Evolutionary conservation across 129 eudicot genomes (phyloP).

Genomic region (Calendula officinalis): DNA sequence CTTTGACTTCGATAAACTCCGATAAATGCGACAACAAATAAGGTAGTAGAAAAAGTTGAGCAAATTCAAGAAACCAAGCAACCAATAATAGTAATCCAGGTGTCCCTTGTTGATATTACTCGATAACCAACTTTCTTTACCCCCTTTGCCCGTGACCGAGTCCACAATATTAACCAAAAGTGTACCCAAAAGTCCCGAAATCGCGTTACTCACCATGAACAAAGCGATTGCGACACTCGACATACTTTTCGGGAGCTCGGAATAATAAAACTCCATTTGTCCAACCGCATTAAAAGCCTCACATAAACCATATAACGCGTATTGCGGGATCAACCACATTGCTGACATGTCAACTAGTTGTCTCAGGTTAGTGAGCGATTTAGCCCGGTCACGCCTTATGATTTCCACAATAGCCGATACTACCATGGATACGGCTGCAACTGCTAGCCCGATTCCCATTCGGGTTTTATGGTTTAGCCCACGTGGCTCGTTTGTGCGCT

Average conservation of each 20-base stretch:
- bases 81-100: conserved; percentile 44
- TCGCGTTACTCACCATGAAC: conserved; percentile 21
- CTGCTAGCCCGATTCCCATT: conserved; percentile 45
- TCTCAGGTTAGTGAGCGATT: background rate
- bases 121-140: conserved; percentile 40
- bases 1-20: conserved; percentile 2
- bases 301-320: conserved; percentile 32
- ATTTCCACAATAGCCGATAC: conserved; percentile 38
- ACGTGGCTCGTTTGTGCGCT: conserved; percentile 28
- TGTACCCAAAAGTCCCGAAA: conserved; percentile 31
- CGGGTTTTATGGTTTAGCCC: conserved; percentile 36
- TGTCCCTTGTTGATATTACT: conserved; percentile 45
- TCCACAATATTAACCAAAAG: conserved; percentile 33
- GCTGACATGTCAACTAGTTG: conserved; percentile 38
- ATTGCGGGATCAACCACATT: conserved; percentile 52
- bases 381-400: conserved; percentile 34
- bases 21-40: conserved; percentile 30
- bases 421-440: conserved; percentile 29
- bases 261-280: conserved; percentile 44
- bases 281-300: conserved; percentile 46
- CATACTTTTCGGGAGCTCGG: conserved; percentile 44
- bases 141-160: conserved; percentile 30
- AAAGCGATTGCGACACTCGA: conserved; percentile 36
- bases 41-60: conserved; percentile 43
- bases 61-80: conserved; percentile 35